Percentiles rank a stretch among this genome's conserved stretches.
These are phyloP conservation scores for Malus hybrid DNA, from an alignment of 331 rosid genomes.

Conservation along the genomic window DNA sequence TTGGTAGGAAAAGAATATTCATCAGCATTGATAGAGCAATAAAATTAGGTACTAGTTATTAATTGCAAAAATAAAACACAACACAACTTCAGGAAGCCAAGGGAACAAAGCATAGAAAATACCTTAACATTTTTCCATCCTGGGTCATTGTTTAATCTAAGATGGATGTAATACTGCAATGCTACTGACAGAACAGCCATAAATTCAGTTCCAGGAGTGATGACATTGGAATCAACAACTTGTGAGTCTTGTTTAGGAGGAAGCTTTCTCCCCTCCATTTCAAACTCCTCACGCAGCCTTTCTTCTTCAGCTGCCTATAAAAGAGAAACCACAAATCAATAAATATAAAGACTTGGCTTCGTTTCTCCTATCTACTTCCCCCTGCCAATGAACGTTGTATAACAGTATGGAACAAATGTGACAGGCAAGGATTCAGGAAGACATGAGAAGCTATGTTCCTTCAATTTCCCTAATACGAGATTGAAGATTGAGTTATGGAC, in stretches of 20 bases:
- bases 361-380: not conserved
- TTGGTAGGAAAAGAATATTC: not conserved
- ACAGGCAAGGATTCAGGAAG: not conserved
- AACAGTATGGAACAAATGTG: not conserved
- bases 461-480: too few relatives aligned
- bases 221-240: conserved; percentile 82
- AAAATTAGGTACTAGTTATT: not conserved
- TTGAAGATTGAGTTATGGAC: not conserved
- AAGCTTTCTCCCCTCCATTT: conserved; percentile 93
- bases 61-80: conserved; percentile 2
- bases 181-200: conserved; percentile 92
- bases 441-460: not conserved
- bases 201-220: conserved; percentile 96
- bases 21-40: not conserved
- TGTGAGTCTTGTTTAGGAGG: conserved; percentile 72
- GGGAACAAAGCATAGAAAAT: conserved; percentile 5
- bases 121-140: conserved; percentile 96
- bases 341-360: not conserved
- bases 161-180: conserved; percentile 91
- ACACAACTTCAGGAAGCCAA: not conserved
- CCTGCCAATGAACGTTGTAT: not conserved
- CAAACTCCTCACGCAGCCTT: conserved; percentile 81
- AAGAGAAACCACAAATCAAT: not conserved
- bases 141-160: conserved; percentile 88
- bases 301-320: conserved; percentile 84